Evolutionary conservation across 371 early-diverging fungal species (phyloP).

Genomic region (Mycotypha africana): DNA sequence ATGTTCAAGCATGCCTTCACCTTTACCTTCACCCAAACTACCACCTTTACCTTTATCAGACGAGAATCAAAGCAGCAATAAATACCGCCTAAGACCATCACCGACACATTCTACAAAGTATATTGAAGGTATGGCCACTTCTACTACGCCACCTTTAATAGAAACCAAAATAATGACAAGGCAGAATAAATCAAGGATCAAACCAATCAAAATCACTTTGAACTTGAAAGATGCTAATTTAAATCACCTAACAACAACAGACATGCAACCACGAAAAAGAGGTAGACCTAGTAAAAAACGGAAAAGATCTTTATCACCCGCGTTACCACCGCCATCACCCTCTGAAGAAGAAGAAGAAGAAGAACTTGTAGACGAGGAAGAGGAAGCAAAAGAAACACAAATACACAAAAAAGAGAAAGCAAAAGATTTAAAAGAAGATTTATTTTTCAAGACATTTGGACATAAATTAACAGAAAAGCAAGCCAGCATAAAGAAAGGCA

Average conservation of each 20-base stretch:
- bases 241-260: too few relatives aligned
- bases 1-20: conserved; percentile 28
- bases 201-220: conserved; percentile 11
- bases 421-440: conserved; percentile 9
- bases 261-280: background rate
- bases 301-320: too few relatives aligned
- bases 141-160: background rate
- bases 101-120: conserved; percentile 10
- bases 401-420: conserved; percentile 1
- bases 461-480: conserved; percentile 51
- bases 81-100: conserved; percentile 13
- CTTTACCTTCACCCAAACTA: conserved; percentile 14
- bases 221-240: conserved; percentile 2
- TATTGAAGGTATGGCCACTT: conserved; percentile 6
- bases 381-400: background rate
- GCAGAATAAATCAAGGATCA: background rate
- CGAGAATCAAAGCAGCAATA: background rate
- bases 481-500: conserved; percentile 46
- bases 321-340: too few relatives aligned
- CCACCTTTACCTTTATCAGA: conserved; percentile 7
- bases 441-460: conserved; percentile 43
- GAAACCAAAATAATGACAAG: background rate
- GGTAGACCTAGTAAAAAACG: too few relatives aligned
- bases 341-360: too few relatives aligned
- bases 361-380: too few relatives aligned